Percentiles rank a stretch among this genome's conserved stretches.
Conservation (phyloP, 306 rosid genomes). For the Trifolium fragiferum region DNA sequence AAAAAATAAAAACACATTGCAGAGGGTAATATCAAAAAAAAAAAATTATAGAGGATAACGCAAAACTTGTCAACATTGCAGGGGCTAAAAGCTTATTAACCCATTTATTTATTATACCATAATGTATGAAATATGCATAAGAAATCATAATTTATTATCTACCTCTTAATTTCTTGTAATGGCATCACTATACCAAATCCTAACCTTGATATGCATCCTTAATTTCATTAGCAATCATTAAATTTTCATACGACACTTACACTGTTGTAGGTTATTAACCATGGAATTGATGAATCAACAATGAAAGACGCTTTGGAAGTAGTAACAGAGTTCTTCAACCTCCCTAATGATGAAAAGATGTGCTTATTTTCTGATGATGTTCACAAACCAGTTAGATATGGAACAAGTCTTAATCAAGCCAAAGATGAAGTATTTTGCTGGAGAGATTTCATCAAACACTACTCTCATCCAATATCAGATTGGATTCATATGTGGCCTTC, state of each 20-base stretch:
- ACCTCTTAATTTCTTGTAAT: no score
- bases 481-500: slow-evolving; percentile 70
- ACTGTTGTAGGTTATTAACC: slow-evolving; percentile 54
- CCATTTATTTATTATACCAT: no score
- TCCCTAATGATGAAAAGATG: slow-evolving; percentile 58
- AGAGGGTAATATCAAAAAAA: no score
- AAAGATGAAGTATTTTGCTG: slow-evolving; percentile 53
- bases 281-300: slow-evolving; percentile 46
- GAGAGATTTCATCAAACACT: slow-evolving; percentile 70
- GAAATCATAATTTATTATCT: no score
- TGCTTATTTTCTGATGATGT: slow-evolving; percentile 49
- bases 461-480: slow-evolving; percentile 56
- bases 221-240: not conserved
- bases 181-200: no score
- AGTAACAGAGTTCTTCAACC: slow-evolving; percentile 57
- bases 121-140: no score
- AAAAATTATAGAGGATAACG: no score
- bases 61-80: no score
- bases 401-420: slow-evolving; percentile 57
- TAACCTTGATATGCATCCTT: not conserved
- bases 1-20: no score
- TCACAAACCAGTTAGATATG: slow-evolving; percentile 60
- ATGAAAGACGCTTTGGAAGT: slow-evolving; percentile 48
- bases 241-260: not conserved
- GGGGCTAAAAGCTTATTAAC: no score